A percentile compares a stretch with the other conserved stretches of the same genome.
phyloP scores from a whole-genome alignment of 768 basidiomycete species.

The Rhizopogon sp. region DNA sequence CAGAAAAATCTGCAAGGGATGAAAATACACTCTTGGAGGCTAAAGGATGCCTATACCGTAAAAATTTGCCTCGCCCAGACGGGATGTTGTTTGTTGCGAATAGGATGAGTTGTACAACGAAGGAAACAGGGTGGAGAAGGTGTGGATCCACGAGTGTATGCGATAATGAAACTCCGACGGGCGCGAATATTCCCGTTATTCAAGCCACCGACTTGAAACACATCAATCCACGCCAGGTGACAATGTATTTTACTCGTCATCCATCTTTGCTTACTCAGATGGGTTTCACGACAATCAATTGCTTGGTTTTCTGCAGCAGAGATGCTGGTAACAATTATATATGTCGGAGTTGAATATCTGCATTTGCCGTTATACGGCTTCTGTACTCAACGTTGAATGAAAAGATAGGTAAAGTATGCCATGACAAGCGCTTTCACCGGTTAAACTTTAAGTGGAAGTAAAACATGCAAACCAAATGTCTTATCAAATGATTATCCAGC shows the following conservation, averaged over 20 bases:
- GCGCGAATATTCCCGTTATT: slow-evolving; percentile 26
- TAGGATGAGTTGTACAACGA: slow-evolving; percentile 20
- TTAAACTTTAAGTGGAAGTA: too few species aligned
- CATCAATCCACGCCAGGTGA: neutral
- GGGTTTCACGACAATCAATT: neutral
- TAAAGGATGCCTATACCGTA: neutral
- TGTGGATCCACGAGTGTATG: slow-evolving; percentile 24
- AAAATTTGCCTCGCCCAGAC: slow-evolving; percentile 21
- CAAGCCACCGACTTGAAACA: neutral
- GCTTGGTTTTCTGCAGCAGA: neutral
- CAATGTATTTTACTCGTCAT: neutral
- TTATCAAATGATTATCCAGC: too few species aligned
- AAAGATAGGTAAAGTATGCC: too few species aligned
- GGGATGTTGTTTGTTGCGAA: slow-evolving; percentile 14
- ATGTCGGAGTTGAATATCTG: neutral
- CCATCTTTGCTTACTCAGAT: neutral
- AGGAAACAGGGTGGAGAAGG: slow-evolving; percentile 32
- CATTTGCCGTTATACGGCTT: too few species aligned
- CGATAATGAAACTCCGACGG: slow-evolving; percentile 30
- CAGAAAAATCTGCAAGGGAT: slow-evolving; percentile 22
- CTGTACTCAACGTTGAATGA: too few species aligned
- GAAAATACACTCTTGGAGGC: neutral
- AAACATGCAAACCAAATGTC: too few species aligned
- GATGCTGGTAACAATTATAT: neutral
- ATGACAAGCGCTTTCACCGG: too few species aligned